Percentiles rank a stretch among this genome's conserved stretches.
phyloP scores from a whole-genome alignment of 768 basidiomycete species.

The Russula olivacea region DNA sequence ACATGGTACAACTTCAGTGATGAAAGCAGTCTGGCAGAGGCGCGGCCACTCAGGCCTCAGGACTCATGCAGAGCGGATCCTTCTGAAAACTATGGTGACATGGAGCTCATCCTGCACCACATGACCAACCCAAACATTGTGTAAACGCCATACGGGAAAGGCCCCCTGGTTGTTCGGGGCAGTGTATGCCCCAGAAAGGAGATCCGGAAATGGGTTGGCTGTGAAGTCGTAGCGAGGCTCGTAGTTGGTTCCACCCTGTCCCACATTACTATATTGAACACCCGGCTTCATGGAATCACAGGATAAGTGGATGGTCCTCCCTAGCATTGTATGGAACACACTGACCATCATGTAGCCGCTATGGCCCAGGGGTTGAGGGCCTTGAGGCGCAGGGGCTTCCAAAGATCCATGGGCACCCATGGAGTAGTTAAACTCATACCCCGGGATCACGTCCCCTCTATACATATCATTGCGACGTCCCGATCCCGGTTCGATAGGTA shows the following conservation, averaged over 20 bases:
- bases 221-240: neutral
- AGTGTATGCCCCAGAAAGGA: neutral
- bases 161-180: neutral
- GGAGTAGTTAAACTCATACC: neutral
- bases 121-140: neutral
- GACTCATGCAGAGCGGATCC: neutral
- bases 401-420: neutral
- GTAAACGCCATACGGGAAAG: neutral
- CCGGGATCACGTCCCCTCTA: neutral
- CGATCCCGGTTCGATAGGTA: neutral
- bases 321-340: neutral
- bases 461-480: neutral
- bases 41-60: too few relatives aligned
- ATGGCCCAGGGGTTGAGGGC: neutral
- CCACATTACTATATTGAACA: neutral
- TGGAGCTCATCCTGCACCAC: constrained; percentile 6
- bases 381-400: neutral
- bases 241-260: neutral
- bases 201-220: neutral
- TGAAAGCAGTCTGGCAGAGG: too few relatives aligned
- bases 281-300: neutral
- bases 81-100: constrained; percentile 2
- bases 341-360: neutral
- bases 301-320: neutral
- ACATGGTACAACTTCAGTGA: neutral